Evolutionary conservation across 805 yeast genomes (phyloP).

Genomic region (Isabelozyma gotoi): DNA sequence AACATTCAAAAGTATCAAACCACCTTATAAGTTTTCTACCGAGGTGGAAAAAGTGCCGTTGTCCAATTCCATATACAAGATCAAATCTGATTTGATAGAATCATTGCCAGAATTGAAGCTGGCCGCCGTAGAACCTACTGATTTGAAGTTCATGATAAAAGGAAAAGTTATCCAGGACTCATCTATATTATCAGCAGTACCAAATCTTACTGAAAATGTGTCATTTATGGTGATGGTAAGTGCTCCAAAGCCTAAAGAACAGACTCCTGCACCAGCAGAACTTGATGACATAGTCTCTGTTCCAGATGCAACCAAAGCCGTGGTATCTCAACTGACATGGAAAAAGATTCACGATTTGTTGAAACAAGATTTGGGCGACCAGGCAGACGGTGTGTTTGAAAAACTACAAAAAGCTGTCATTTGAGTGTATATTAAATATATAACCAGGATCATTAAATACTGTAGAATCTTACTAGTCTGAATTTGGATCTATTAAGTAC

Average conservation of each 20-base stretch:
- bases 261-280: conserved; percentile 2
- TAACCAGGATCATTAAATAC: neutral
- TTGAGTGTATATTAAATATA: neutral
- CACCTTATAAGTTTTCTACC: conserved; percentile 60
- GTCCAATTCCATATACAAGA: conserved; percentile 32
- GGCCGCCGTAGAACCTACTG: conserved; percentile 31
- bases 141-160: conserved; percentile 54
- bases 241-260: conserved; percentile 10
- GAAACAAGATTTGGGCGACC: conserved; percentile 27
- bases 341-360: conserved; percentile 36
- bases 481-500: neutral
- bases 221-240: conserved; percentile 47
- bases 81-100: conserved; percentile 38
- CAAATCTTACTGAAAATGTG: conserved; percentile 22
- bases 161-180: conserved; percentile 64
- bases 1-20: conserved; percentile 63
- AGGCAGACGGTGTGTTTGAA: conserved; percentile 16
- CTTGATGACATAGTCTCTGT: conserved; percentile 1
- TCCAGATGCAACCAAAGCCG: neutral
- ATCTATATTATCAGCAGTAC: conserved; percentile 30
- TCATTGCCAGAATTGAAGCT: conserved; percentile 21
- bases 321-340: conserved; percentile 39
- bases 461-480: too few species aligned
- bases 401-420: conserved; percentile 9
- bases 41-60: conserved; percentile 20